phyloP scores from a whole-genome alignment of 768 basidiomycete species.

The Tylopilus sp. region DNA sequence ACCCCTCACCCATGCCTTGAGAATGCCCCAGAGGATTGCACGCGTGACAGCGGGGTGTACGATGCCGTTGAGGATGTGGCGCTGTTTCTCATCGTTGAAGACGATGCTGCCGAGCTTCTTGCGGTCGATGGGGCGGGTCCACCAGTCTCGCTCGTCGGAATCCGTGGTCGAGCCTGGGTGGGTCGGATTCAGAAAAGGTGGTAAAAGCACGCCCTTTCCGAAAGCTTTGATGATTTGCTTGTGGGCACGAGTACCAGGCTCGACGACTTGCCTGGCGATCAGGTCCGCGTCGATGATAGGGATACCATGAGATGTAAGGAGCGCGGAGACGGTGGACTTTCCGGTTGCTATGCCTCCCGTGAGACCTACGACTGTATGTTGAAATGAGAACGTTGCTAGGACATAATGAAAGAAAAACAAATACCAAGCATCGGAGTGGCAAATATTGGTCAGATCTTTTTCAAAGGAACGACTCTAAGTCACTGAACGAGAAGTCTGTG shows the following conservation, averaged over 20 bases:
- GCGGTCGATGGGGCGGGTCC: constrained; percentile 74
- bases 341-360: constrained; percentile 97
- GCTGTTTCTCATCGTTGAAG: constrained; percentile 71
- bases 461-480: no score
- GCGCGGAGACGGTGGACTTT: constrained; percentile 86
- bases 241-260: constrained; percentile 77
- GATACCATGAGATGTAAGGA: constrained; percentile 62
- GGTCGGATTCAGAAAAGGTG: no score
- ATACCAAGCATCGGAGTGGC: constrained; percentile 19
- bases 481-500: no score
- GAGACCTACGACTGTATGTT: constrained; percentile 74
- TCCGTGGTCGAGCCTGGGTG: no score
- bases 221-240: constrained; percentile 65
- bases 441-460: no score
- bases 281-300: constrained; percentile 94
- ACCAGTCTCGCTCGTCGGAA: constrained; percentile 6
- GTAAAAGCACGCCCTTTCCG: constrained; percentile 61
- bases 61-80: constrained; percentile 75
- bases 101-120: constrained; percentile 80
- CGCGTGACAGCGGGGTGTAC: constrained; percentile 88
- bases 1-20: constrained; percentile 73
- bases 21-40: constrained; percentile 65
- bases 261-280: constrained; percentile 81
- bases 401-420: not conserved
- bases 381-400: not conserved